These are phyloP conservation scores for Marasmius oreades DNA, from an alignment of 1,284 basidiomycete genomes.

Conservation along the genomic window DNA sequence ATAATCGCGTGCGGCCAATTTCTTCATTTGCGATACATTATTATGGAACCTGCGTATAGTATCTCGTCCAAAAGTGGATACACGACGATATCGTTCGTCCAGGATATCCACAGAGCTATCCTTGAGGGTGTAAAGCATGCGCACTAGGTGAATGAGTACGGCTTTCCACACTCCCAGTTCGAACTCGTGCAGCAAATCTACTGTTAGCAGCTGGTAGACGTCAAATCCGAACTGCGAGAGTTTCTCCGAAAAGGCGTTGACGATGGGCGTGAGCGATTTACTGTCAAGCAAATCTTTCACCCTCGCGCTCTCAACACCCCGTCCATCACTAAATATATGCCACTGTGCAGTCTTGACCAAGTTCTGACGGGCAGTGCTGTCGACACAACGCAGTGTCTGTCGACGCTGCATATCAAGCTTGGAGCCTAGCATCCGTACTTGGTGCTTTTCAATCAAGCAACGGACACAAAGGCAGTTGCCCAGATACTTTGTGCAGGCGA, in stretches of 20 bases:
- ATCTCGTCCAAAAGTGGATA: slow-evolving; percentile 20
- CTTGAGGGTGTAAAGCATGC: slow-evolving; percentile 15
- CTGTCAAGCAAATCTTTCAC: slow-evolving; percentile 13
- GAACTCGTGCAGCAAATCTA: not conserved
- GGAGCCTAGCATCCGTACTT: slow-evolving; percentile 19
- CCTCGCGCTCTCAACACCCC: slow-evolving; percentile 1
- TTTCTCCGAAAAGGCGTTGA: not conserved
- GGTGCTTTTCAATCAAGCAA: slow-evolving; percentile 15
- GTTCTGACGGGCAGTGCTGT: slow-evolving; percentile 8
- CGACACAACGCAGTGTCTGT: not conserved
- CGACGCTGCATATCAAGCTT: slow-evolving; percentile 14
- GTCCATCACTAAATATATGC: slow-evolving; percentile 16
- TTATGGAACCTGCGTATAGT: slow-evolving; percentile 28
- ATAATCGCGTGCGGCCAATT: slow-evolving; percentile 29
- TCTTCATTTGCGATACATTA: too few species aligned
- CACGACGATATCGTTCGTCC: slow-evolving; percentile 2
- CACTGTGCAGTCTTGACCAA: too few species aligned
- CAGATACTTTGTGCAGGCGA: slow-evolving; percentile 22
- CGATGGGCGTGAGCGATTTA: too few species aligned
- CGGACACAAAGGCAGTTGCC: too few species aligned
- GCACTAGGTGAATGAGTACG: slow-evolving; percentile 21
- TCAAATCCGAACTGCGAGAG: slow-evolving; percentile 17
- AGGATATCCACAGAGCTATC: slow-evolving; percentile 4
- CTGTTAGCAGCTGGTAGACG: not conserved
- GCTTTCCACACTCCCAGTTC: slow-evolving; percentile 25